A percentile compares a stretch with the other conserved stretches of the same genome.
Evolutionary conservation across 176 grass and related monocot species (phyloP).

Genomic region (Coix lacrymajobi): DNA sequence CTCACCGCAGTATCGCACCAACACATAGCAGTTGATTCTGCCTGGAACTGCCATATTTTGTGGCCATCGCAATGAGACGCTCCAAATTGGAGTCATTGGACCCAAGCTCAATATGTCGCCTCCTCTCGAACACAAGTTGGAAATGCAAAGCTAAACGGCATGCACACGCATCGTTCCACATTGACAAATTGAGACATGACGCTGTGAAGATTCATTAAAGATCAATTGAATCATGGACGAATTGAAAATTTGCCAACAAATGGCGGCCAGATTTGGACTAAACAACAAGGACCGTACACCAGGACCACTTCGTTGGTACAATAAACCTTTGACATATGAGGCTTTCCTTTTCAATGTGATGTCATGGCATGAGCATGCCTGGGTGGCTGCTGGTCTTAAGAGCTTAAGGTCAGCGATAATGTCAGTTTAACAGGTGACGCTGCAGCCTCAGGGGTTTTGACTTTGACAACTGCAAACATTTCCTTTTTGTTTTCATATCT

Average conservation of each 20-base stretch:
- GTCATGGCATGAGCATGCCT: not conserved
- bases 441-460: not conserved
- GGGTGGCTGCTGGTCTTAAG: not conserved
- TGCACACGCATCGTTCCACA: not conserved
- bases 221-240: not conserved
- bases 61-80: not conserved
- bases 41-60: not conserved
- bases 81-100: not conserved
- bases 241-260: not conserved
- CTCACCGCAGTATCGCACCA: not conserved
- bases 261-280: not conserved
- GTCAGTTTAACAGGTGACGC: not conserved
- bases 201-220: not conserved
- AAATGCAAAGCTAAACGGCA: not conserved
- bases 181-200: not conserved
- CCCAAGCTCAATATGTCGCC: not conserved
- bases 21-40: not conserved
- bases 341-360: conserved; percentile 22
- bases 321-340: not conserved
- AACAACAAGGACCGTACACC: conserved; percentile 14
- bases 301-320: conserved; percentile 27
- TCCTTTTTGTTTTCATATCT: not conserved
- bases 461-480: not conserved
- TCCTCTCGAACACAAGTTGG: not conserved
- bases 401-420: conserved; percentile 30